A percentile compares a stretch with the other conserved stretches of the same genome.
These are phyloP conservation scores for Phytophthora pistaciae DNA, from an alignment of 352 stramenopile species.

Conservation along the genomic window DNA sequence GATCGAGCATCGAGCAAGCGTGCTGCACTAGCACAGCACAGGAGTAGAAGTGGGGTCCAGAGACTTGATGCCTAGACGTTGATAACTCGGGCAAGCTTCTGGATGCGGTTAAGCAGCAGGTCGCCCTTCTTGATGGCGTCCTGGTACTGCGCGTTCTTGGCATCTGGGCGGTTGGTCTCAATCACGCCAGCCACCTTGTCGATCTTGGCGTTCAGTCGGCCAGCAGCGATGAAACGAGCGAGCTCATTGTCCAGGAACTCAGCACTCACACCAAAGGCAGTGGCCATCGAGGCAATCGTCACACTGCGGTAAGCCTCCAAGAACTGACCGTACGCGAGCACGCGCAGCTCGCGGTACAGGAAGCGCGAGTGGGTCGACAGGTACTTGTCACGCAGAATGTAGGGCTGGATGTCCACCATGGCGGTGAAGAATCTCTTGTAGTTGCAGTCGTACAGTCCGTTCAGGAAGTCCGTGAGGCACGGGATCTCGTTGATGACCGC, in stretches of 20 bases:
- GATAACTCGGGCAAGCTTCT: constrained; percentile 98
- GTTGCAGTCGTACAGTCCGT: constrained; percentile 97
- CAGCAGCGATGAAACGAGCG: constrained; percentile 97
- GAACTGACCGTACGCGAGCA: constrained; percentile 98
- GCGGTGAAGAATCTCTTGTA: constrained; percentile 98
- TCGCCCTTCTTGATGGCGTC: constrained; percentile 99
- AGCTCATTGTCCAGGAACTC: constrained; percentile 98
- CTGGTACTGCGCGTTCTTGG: constrained; percentile 99
- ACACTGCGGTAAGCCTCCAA: constrained; percentile 98
- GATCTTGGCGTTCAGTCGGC: constrained; percentile 98
- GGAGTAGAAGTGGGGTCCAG: not conserved
- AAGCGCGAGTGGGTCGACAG: constrained; percentile 93
- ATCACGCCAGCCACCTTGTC: constrained; percentile 99
- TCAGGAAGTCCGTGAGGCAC: constrained; percentile 88
- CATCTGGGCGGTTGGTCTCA: constrained; percentile 98
- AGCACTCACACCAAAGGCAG: constrained; percentile 95
- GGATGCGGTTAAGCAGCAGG: constrained; percentile 98
- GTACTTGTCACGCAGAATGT: constrained; percentile 94
- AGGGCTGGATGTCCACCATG: constrained; percentile 88
- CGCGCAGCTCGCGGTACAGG: constrained; percentile 97
- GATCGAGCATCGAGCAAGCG: constrained; percentile 25
- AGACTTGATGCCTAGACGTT: constrained; percentile 80
- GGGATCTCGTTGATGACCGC: constrained; percentile 90
- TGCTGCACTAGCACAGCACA: not conserved
- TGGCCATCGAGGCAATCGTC: constrained; percentile 96